Evolutionary conservation across 305 asterid species (phyloP), one percentile per base, ranked within the genome.

Genomic region (Caryopteris hybrid): DNA sequence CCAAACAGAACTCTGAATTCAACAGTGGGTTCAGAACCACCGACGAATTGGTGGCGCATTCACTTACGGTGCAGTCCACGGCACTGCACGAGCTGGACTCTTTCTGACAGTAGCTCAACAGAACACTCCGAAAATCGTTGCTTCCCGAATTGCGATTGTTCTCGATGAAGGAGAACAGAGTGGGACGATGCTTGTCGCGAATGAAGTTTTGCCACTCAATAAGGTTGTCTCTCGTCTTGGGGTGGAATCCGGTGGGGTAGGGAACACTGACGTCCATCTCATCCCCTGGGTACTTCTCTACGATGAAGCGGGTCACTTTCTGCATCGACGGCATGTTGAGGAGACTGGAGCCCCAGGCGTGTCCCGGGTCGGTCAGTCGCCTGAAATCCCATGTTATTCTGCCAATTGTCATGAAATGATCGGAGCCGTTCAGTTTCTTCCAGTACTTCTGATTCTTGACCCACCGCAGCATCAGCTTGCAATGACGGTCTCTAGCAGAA

Each of bases 351-450:
- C 97, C 97, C 96, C 96, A 91, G 0, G 51, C 59, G 63, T 67
- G 48, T 0, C 80, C 95, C 0, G 96, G 95, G 34, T 92, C 98
- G 34, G 85, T 83, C 8, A 83, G 58, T 11, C 98, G 82, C 0
- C 96, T 82, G 66, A 92, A 92, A 57, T 92, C 98, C 98, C 98
- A 90, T 0, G 98, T 87, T 79, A 88, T 88, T 41, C 98, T 36
- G 2, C 95, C 86, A 7, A 90, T 70, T 0, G 89, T 75, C 45
- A 80, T 76, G 81, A 90, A 92, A 42, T 90, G 98, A 68, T 92
- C 95, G 2, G 89, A 81, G 64, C 96, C 96, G 69, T 86, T 84
- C 64, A 64, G 56, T 63, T 59, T 82, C 48, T 71, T 75, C 86
- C 88, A 92, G 53, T 84, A 72, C 48, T 57, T 47, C 29, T 88